These are phyloP conservation scores for Alternaria rosae DNA, from an alignment of 2,329 filamentous ascomycete species.

Conservation along the genomic window DNA sequence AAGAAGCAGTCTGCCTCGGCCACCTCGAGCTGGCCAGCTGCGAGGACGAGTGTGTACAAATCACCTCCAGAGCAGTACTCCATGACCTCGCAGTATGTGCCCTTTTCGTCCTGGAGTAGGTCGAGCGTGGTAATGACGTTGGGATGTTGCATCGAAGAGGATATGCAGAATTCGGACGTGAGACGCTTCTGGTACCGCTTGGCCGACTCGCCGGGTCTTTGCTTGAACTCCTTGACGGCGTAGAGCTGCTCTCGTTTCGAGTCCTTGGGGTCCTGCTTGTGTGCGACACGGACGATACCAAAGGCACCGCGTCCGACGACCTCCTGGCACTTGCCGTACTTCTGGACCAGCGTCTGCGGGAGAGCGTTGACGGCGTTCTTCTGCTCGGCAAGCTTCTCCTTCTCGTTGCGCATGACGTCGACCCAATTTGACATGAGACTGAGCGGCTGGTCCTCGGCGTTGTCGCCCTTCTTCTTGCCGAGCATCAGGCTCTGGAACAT, in stretches of 20 bases:
- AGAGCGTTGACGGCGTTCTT: constrained; percentile 80
- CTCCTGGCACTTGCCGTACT: constrained; percentile 98
- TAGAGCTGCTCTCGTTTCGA: constrained; percentile 84
- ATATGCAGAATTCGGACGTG: constrained; percentile 98
- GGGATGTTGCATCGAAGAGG: constrained; percentile 92
- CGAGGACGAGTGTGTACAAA: constrained; percentile 89
- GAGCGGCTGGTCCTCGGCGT: constrained; percentile 76
- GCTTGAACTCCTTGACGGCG: constrained; percentile 97
- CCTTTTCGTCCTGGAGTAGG: constrained; percentile 92
- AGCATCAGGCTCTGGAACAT: constrained; percentile 85
- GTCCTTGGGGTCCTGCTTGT: constrained; percentile 88
- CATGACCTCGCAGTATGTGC: constrained; percentile 99
- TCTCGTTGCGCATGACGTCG: constrained; percentile 88
- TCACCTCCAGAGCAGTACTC: constrained; percentile 98
- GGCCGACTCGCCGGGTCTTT: constrained; percentile 89
- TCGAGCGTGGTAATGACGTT: constrained; percentile 99
- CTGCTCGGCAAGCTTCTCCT: constrained; percentile 75
- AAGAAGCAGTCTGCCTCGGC: constrained; percentile 97
- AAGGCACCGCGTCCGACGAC: constrained; percentile 95
- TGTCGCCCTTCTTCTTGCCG: constrained; percentile 79
- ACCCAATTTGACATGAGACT: constrained; percentile 97
- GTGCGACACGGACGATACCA: constrained; percentile 95
- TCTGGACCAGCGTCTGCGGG: constrained; percentile 84
- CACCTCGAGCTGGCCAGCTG: constrained; percentile 90
- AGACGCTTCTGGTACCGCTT: constrained; percentile 98